Base-by-base conservation (phyloP, 805 yeast genomes). In the Ogataea degrootiae region DNA sequence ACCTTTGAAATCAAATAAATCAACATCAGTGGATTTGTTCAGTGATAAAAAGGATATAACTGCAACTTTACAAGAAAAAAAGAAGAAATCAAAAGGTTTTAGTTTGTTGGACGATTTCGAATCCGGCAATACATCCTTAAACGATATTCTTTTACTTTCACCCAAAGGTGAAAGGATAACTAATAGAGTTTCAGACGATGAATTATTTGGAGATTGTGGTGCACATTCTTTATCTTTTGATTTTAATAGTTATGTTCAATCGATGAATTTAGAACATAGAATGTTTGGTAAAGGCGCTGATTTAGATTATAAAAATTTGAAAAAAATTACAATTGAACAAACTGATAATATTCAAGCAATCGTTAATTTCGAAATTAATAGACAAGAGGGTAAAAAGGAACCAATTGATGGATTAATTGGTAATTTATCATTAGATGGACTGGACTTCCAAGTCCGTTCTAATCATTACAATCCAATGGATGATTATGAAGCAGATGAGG, bases 391-490 rank as follows among this genome's bases (percentile, higher is more conserved):
- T 15, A 46, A 47, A 14, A 47, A 33, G 2, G 39, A 15, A 21
- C 49, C 12, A 8, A 50, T 56, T 16, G 55, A 50, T 22, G 52
- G 50, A 23, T 60, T 67, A 44, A 57, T 74, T 45, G 65, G 64
- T 23, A 58, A 60, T 17, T 45, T 61, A 9, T 64, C 66, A 8
- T 56, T 69, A 35, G 63, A 60, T 31, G 70, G 63, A 22, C 46
- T 73, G 26, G 77, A 74, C 51, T 48, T 55, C 26, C 72, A 69
- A 54, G 61, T 63, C 22, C 60, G 68, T 49, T 58, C 65, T 3
- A 54, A 51, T 39, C 46, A 49, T 7, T 45, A 46, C 33, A 45
- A 52, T 23, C 42, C 41, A 19, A 34, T 43, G n/a, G 53, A 53
- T 17, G 58, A 56, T 35, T 23, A 44, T 16, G 53, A 52, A 23